phyloP scores from a whole-genome alignment of 441 rosid genomes.

The Croton setiger region DNA sequence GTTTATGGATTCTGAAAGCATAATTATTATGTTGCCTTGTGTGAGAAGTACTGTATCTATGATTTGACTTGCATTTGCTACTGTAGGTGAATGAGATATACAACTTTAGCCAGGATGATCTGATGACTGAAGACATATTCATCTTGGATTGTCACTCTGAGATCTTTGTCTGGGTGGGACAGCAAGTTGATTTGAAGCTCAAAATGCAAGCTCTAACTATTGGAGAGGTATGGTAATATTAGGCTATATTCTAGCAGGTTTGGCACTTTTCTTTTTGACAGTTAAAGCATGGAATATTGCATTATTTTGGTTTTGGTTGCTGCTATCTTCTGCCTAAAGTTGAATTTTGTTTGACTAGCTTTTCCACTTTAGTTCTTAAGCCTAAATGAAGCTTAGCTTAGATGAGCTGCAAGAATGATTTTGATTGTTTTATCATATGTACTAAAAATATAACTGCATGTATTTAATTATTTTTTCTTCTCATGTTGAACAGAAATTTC shows the following conservation, averaged over 20 bases:
- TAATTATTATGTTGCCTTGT: background rate
- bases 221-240: slow-evolving; percentile 61
- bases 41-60: background rate
- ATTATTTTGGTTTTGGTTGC: background rate
- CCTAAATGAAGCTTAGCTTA: slow-evolving; percentile 1
- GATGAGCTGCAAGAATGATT: background rate
- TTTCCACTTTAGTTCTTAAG: background rate
- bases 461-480: background rate
- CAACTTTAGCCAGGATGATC: slow-evolving; percentile 85
- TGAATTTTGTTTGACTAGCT: background rate
- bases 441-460: background rate
- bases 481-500: slow-evolving; percentile 59
- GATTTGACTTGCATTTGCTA: slow-evolving; percentile 22
- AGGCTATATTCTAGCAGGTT: slow-evolving; percentile 4
- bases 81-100: slow-evolving; percentile 77
- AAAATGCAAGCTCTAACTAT: slow-evolving; percentile 58
- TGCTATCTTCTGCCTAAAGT: background rate
- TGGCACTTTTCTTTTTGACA: background rate
- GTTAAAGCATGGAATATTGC: background rate
- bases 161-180: slow-evolving; percentile 96
- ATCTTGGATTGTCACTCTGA: slow-evolving; percentile 83
- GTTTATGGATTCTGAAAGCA: slow-evolving; percentile 6
- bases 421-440: background rate
- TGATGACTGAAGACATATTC: slow-evolving; percentile 95
- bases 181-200: slow-evolving; percentile 70